Percentiles rank a stretch among this genome's conserved stretches.
Conservation (phyloP, 192 early-diverging fungal species). For the Allomyces macrogynus region DNA sequence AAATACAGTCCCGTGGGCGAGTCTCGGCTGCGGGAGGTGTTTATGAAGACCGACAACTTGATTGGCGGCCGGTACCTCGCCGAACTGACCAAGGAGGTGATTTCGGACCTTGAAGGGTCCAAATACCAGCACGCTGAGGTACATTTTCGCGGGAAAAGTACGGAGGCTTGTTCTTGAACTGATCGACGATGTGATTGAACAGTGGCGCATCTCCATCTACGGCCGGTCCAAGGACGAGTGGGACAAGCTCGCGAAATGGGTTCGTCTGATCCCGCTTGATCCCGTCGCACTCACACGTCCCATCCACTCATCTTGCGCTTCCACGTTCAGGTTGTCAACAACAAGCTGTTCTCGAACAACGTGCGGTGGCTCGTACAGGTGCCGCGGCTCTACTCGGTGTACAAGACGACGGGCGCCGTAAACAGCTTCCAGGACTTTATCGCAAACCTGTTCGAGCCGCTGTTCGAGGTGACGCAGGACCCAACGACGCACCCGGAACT, state of each 20-base stretch:
- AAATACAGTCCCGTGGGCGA: slow-evolving; percentile 94
- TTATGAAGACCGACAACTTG: slow-evolving; percentile 87
- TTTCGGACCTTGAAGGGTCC: slow-evolving; percentile 69
- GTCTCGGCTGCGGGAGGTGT: slow-evolving; percentile 82
- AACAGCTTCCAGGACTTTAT: slow-evolving; percentile 58
- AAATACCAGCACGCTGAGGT: slow-evolving; percentile 84
- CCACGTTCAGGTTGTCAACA: slow-evolving; percentile 35
- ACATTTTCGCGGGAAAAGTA: too few relatives aligned
- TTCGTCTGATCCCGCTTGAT: too few relatives aligned
- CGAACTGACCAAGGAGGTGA: slow-evolving; percentile 79
- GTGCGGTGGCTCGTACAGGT: slow-evolving; percentile 92
- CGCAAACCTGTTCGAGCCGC: slow-evolving; percentile 62
- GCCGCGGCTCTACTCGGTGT: slow-evolving; percentile 77
- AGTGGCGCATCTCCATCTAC: slow-evolving; percentile 82
- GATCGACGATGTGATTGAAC: too few relatives aligned
- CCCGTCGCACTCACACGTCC: background rate
- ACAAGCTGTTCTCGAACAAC: slow-evolving; percentile 75
- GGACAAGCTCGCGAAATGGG: slow-evolving; percentile 83
- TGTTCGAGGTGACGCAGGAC: slow-evolving; percentile 78
- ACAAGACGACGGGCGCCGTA: slow-evolving; percentile 40
- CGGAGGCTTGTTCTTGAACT: too few relatives aligned
- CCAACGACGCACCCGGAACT: slow-evolving; percentile 72
- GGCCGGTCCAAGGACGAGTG: slow-evolving; percentile 66
- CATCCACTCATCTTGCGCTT: too few relatives aligned
- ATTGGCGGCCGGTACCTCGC: slow-evolving; percentile 73